These are phyloP conservation scores for Candida maris DNA, from an alignment of 805 yeast species.

Conservation along the genomic window DNA sequence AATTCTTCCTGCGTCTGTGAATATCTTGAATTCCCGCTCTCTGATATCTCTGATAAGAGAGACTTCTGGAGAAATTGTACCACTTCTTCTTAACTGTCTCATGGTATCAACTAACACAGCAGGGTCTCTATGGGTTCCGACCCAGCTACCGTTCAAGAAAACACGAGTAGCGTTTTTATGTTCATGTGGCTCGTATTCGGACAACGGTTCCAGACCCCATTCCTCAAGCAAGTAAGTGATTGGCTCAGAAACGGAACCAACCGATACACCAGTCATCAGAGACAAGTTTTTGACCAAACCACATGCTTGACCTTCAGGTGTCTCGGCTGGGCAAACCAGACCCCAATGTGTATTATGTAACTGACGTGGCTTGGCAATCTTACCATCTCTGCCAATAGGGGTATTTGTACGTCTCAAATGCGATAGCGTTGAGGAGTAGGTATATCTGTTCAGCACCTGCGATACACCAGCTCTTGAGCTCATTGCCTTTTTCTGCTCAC, in stretches of 20 bases:
- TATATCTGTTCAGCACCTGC: slow-evolving; percentile 95
- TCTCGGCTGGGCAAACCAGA: slow-evolving; percentile 98
- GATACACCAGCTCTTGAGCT: slow-evolving; percentile 98
- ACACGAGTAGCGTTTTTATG: slow-evolving; percentile 90
- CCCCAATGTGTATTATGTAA: slow-evolving; percentile 99
- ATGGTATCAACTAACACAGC: slow-evolving; percentile 87
- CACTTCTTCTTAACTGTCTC: slow-evolving; percentile 87
- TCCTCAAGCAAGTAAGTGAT: slow-evolving; percentile 90
- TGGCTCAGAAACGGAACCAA: slow-evolving; percentile 96
- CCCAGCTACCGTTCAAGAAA: slow-evolving; percentile 99
- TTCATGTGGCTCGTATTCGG: slow-evolving; percentile 90
- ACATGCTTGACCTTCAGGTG: slow-evolving; percentile 99
- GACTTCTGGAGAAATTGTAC: slow-evolving; percentile 94
- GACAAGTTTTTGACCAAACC: slow-evolving; percentile 97
- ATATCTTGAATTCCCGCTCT: slow-evolving; percentile 92
- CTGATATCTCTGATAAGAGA: slow-evolving; percentile 95
- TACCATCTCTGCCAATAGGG: slow-evolving; percentile 99
- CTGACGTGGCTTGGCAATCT: slow-evolving; percentile 97
- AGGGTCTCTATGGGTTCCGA: slow-evolving; percentile 97
- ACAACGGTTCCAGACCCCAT: slow-evolving; percentile 99
- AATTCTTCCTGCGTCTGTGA: slow-evolving; percentile 98
- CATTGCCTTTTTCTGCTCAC: slow-evolving; percentile 99
- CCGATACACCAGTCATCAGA: slow-evolving; percentile 95
- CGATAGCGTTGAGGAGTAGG: slow-evolving; percentile 96
- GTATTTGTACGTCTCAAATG: slow-evolving; percentile 99